A percentile compares a stretch with the other conserved stretches of the same genome.
These are phyloP conservation scores for Fusarium equiseti DNA, from an alignment of 2,329 filamentous ascomycete species.

Conservation along the genomic window DNA sequence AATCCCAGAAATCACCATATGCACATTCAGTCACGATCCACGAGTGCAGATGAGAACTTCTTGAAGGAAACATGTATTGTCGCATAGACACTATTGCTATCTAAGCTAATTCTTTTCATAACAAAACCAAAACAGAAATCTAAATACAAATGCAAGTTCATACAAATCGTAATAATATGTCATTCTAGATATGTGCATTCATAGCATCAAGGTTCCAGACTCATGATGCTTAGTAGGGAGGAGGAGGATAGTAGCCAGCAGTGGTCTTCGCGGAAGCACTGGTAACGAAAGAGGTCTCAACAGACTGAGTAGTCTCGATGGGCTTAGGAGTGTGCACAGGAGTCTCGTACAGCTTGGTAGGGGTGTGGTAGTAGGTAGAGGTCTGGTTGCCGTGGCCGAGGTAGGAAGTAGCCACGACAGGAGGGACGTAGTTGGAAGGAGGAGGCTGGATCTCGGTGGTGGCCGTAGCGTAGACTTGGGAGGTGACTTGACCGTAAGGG, in stretches of 20 bases:
- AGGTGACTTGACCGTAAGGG: conserved; percentile 17
- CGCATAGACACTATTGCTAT: conserved; percentile 26
- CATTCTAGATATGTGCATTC: conserved; percentile 17
- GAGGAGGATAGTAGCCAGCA: conserved; percentile 14
- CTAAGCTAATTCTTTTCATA: conserved; percentile 24
- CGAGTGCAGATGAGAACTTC: background rate
- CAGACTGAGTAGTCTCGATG: background rate
- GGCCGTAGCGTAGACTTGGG: conserved; percentile 30
- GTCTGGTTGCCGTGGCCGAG: conserved; percentile 13
- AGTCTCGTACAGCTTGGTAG: conserved; percentile 29
- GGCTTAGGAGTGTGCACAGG: conserved; percentile 11
- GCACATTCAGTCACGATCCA: background rate
- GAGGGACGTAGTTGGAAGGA: conserved; percentile 1
- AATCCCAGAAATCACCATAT: background rate
- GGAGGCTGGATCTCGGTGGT: conserved; percentile 20
- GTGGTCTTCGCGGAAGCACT: conserved; percentile 11
- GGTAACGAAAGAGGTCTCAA: background rate
- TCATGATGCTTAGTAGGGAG: conserved; percentile 21
- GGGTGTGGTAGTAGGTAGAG: conserved; percentile 12
- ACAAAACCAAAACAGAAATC: conserved; percentile 8
- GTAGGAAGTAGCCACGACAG: conserved; percentile 4
- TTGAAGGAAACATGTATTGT: conserved; percentile 21
- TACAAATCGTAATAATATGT: conserved; percentile 20
- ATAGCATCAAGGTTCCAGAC: conserved; percentile 26
- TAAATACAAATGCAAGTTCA: conserved; percentile 28